phyloP scores from a whole-genome alignment of 805 yeast species.

The Myxozyma melibiosi region DNA sequence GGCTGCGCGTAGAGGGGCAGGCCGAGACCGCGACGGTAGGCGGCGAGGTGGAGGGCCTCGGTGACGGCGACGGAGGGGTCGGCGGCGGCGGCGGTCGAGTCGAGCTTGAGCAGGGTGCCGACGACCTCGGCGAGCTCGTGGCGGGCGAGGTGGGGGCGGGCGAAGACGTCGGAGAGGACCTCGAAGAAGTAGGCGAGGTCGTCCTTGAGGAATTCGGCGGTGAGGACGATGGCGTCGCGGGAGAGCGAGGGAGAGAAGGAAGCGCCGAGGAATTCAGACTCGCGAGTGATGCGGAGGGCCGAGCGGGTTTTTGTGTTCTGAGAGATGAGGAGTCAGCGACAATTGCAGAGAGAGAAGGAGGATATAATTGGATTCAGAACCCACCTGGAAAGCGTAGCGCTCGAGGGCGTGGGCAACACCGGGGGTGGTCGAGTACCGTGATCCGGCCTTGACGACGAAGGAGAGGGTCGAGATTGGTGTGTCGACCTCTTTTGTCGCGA shows the following conservation, averaged over 20 bases:
- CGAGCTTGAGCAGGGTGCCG: slow-evolving; percentile 72
- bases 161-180: slow-evolving; percentile 69
- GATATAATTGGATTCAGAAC: too few relatives aligned
- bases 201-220: slow-evolving; percentile 80
- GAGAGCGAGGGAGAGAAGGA: slow-evolving; percentile 65
- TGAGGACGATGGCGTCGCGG: slow-evolving; percentile 81
- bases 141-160: slow-evolving; percentile 33
- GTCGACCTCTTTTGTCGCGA: slow-evolving; percentile 57
- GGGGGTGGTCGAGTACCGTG: slow-evolving; percentile 66
- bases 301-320: slow-evolving; percentile 80
- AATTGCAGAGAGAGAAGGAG: not conserved
- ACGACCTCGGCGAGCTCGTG: slow-evolving; percentile 85
- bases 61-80: slow-evolving; percentile 62
- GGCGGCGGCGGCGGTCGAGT: slow-evolving; percentile 55
- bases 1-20: slow-evolving; percentile 77
- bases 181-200: slow-evolving; percentile 90
- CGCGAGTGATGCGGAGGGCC: slow-evolving; percentile 91
- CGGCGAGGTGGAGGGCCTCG: slow-evolving; percentile 75
- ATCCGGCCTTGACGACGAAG: slow-evolving; percentile 83
- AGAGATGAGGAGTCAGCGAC: not conserved
- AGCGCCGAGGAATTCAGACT: slow-evolving; percentile 92
- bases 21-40: slow-evolving; percentile 89
- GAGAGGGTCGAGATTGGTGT: slow-evolving; percentile 70
- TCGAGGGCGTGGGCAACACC: slow-evolving; percentile 87
- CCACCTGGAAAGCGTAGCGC: slow-evolving; percentile 65